Base-by-base conservation (phyloP, 2,329 filamentous ascomycete species). In the Amphichorda felina region DNA sequence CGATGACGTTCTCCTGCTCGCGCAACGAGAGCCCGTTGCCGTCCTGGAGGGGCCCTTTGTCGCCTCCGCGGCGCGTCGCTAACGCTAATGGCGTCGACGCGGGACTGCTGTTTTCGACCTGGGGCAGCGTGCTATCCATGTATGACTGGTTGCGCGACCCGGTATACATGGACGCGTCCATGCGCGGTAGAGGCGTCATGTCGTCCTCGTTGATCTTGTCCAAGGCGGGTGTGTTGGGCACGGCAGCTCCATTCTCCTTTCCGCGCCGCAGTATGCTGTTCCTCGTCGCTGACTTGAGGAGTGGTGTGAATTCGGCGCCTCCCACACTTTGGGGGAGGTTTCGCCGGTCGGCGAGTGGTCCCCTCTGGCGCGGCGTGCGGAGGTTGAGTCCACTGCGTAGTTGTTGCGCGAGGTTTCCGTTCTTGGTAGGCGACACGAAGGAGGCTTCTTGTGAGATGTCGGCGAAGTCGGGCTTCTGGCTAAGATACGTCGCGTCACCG, bases 1-100 rank as follows among this genome's bases (percentile, higher is more conserved):
- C 85, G 47, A 98, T 89, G 45, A 91, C 82, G 46, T 86, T 87
- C 59, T 96, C 91, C 57, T 98, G 91, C 53, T 98, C 91, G 41
- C 87, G 79, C 39, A 98, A 60, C 2, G 91, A 94, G 46, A 95
- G 70, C 51, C 93, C 81, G 48, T 95, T 94, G 15, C 87, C 87
- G 47, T 91, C 82, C 41, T 88, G 80, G 26, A 94, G 59, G 4
- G 84, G 73, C 1, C 77, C 80, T 36, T 76, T 78, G 36, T 69
- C 70, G 31, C 9, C 37, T 35, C 68, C 68, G 41, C 72, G 70
- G 38, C 79, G 72, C 5, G 79, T 72, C 24, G 85, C 62, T 39
- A 79, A 67, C 3, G 78, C 77, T 49, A 94, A 64, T 1, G 91
- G 91, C 5, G 91, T 95, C 41, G 84, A 86, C 43, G 83, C 77